phyloP scores from a whole-genome alignment of 2,329 filamentous ascomycete genomes.

The Fusarium secorum region DNA sequence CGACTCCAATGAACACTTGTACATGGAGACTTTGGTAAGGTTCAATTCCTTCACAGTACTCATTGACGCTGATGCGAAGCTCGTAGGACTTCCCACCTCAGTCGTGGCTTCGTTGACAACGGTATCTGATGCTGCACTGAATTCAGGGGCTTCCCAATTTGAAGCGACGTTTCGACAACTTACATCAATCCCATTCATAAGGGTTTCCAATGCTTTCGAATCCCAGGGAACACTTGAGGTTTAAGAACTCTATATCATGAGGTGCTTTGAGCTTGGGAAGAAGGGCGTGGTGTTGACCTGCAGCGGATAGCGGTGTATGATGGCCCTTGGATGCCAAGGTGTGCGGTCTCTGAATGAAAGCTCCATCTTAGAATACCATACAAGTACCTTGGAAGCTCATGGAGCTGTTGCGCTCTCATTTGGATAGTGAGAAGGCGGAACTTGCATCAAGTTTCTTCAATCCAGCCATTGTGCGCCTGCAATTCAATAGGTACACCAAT shows the following conservation, averaged over 20 bases:
- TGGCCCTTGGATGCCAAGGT: rapidly evolving
- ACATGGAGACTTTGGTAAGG: rapidly evolving
- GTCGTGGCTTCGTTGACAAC: too few species aligned
- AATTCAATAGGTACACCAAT: background rate
- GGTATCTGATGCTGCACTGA: rapidly evolving
- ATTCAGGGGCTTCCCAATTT: background rate
- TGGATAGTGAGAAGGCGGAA: rapidly evolving
- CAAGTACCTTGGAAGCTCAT: rapidly evolving
- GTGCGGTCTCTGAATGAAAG: rapidly evolving
- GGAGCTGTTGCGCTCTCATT: rapidly evolving
- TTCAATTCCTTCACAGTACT: rapidly evolving
- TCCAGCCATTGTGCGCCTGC: rapidly evolving
- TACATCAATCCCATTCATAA: rapidly evolving
- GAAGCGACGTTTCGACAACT: background rate
- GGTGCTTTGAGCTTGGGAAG: rapidly evolving
- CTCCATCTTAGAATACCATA: rapidly evolving
- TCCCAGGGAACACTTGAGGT: rapidly evolving
- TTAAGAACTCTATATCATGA: rapidly evolving
- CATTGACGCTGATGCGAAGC: rapidly evolving
- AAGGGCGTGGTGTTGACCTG: background rate
- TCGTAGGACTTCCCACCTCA: rapidly evolving
- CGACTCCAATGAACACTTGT: rapidly evolving
- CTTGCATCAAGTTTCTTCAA: too few species aligned
- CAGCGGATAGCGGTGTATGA: rapidly evolving
- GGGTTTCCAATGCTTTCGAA: rapidly evolving